Base-by-base conservation (phyloP, 1,139 yeast genomes). In the Geotrichum cucujoidarum region DNA sequence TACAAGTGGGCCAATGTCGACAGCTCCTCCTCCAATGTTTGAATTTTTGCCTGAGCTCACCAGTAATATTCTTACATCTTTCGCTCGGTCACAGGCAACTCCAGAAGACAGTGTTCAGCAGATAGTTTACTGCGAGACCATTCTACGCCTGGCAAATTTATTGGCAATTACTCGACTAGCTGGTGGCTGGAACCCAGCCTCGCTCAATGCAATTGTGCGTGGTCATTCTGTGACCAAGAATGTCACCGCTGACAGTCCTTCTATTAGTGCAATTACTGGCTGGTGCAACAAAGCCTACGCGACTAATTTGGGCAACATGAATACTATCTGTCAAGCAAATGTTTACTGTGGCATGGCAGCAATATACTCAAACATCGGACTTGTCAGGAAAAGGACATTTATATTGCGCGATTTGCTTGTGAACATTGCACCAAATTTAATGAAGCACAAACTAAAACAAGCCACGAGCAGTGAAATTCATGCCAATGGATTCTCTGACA, bases 61-160 rank as follows among this genome's bases (percentile, higher is more conserved):
- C 20, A 70, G 70, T 21, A 79, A 79, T 49, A 74, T 77, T 1
- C 62, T 83, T 13, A 70, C 72, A 27, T 80, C 70, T 58, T 88
- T 82, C 63, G 81, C 80, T 36, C 60, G 74, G 36, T 81, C 94
- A 32, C 72, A 80, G 11, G 64, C 70, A 30, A 81, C 78, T 49
- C 72, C 75, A 14, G 89, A 82, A 52, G 95, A 90, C 56, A 78
- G 78, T 57, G 90, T 84, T 0, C 97, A 97, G 0, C 92, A 83
- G 54, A 66, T 84, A 2, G 90, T 89, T 0, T 85, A 81, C 56
- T 80, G 86, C 39, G 96, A 88, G 55, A 74, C 83, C 3, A 70
- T 84, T 3, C 59, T 89, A 35, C 72, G 96, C 48, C 76, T 76
- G 43, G 68, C 83, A 27, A 80, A 78, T 51, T 73, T 86, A 48